Base-by-base conservation (phyloP, 2,329 filamentous ascomycete genomes). In the Leptoxyphium fumago region DNA sequence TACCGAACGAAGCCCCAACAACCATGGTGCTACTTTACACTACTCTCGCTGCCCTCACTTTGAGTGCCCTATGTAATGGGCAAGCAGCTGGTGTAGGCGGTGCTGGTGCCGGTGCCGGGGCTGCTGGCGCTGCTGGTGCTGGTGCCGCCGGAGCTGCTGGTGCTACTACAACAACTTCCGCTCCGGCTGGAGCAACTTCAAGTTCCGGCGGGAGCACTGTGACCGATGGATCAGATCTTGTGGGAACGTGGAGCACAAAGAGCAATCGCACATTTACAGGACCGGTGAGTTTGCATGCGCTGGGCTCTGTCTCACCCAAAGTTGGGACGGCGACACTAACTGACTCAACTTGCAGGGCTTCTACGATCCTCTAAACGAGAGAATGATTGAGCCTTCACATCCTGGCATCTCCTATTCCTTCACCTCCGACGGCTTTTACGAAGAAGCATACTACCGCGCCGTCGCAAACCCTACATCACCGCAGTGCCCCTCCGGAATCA, bases 351-450 rank as follows among this genome's bases (percentile, higher is more conserved):
- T 17, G 13, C 46, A 84, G 80, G 73, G 69, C 53, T 84, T 84
- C 62, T 84, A 82, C 55, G 74, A 84, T 61, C 76, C 78, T 3
- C 64, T 76, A 42, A 71, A 75, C 45, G 81, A 84, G 53, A 67
- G 66, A 49, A 69, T 85, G 48, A 74, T 75, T 51, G 81, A 85
- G 61, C 81, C 81, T 13, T 66, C 64, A 7, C 68, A 76, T 48
- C 75, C 80, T 0, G 81, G 81, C 18, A 81, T 83, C 50, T 83
- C 80, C 13, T 85, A 83, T 64, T 84, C 81, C 10, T 85, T 85
- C 61, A 79, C 77, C 3, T 66, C 63, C 36, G 75, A 83, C 57
- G 80, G 80, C 17, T 69, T 71, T 60, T 85, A 72, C 56, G 81
- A 85, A 62, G 72, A 77, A 54, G 78, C 81, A 11, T 77, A 80